phyloP scores from a whole-genome alignment of 2,329 filamentous ascomycete genomes.

The Coccinonectria pachysandricola region DNA sequence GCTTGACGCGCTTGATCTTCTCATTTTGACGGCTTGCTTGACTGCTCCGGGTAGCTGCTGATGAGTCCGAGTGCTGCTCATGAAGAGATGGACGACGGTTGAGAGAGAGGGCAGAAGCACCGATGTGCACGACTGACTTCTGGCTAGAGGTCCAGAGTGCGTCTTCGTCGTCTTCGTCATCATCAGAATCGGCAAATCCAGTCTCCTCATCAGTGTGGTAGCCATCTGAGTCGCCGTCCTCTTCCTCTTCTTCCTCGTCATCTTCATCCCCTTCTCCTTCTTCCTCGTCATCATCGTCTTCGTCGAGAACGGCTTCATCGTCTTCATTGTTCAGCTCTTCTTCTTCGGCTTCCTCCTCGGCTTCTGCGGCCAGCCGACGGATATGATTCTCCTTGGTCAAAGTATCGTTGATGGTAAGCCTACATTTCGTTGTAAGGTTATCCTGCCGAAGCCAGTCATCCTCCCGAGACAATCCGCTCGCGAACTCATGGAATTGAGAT shows the following conservation, averaged over 20 bases:
- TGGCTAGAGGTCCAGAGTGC: conserved; percentile 44
- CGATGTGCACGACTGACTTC: conserved; percentile 24
- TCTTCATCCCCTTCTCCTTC: conserved; percentile 42
- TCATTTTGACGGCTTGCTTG: conserved; percentile 21
- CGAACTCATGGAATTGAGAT: conserved; percentile 81
- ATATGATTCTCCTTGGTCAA: conserved; percentile 84
- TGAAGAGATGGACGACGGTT: conserved; percentile 28
- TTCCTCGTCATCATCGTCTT: conserved; percentile 39
- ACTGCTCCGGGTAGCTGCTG: conserved; percentile 39
- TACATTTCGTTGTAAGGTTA: conserved; percentile 49
- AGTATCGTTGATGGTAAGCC: conserved; percentile 82
- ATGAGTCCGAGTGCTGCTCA: conserved; percentile 50
- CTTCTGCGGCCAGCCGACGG: conserved; percentile 75
- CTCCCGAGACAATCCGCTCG: conserved; percentile 67
- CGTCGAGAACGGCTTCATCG: conserved; percentile 35
- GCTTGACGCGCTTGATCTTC: conserved; percentile 18
- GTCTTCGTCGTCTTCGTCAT: conserved; percentile 55
- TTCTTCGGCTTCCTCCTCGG: conserved; percentile 74
- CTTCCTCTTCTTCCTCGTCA: conserved; percentile 39
- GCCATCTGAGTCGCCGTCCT: conserved; percentile 53
- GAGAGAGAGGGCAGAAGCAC: conserved; percentile 25
- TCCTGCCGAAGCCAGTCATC: conserved; percentile 84
- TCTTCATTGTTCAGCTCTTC: conserved; percentile 52
- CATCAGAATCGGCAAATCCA: conserved; percentile 59
- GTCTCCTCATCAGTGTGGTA: conserved; percentile 66